Evolutionary conservation across 1,139 yeast species (phyloP).

Genomic region (Suhomyces guaymorum): DNA sequence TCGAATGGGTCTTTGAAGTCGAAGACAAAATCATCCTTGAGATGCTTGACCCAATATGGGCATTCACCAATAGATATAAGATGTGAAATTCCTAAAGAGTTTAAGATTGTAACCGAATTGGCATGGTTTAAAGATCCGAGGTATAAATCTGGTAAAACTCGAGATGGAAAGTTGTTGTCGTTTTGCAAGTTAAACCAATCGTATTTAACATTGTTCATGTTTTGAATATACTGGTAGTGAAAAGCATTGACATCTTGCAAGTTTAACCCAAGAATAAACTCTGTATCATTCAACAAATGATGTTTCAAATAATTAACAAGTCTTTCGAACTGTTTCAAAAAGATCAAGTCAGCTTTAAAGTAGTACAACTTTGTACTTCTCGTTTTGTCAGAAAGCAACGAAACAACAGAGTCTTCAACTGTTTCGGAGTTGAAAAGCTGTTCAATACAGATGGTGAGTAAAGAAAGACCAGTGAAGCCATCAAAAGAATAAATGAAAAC

Average conservation of each 20-base stretch:
- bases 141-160: constrained; percentile 30
- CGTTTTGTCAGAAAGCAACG: constrained; percentile 13
- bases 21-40: constrained; percentile 19
- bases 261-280: constrained; percentile 7
- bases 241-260: constrained; percentile 17
- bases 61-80: constrained; percentile 41
- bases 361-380: constrained; percentile 30
- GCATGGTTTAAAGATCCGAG: constrained; percentile 43
- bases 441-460: constrained; percentile 26
- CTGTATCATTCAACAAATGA: constrained; percentile 9
- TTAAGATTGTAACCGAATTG: constrained; percentile 32
- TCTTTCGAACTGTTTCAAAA: constrained; percentile 35
- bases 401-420: constrained; percentile 23
- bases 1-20: constrained; percentile 21
- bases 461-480: constrained; percentile 43
- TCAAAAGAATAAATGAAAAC: constrained; percentile 40
- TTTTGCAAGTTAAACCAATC: constrained; percentile 39
- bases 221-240: constrained; percentile 9
- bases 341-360: constrained; percentile 34
- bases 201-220: constrained; percentile 10
- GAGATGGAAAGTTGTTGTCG: constrained; percentile 44
- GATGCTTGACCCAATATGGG: constrained; percentile 34
- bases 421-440: constrained; percentile 16
- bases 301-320: constrained; percentile 27
- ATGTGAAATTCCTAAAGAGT: constrained; percentile 24